Evolutionary conservation across 1,284 basidiomycete species (phyloP), one percentile per base, ranked within the genome.

Genomic region (Athelia psychrophila): DNA sequence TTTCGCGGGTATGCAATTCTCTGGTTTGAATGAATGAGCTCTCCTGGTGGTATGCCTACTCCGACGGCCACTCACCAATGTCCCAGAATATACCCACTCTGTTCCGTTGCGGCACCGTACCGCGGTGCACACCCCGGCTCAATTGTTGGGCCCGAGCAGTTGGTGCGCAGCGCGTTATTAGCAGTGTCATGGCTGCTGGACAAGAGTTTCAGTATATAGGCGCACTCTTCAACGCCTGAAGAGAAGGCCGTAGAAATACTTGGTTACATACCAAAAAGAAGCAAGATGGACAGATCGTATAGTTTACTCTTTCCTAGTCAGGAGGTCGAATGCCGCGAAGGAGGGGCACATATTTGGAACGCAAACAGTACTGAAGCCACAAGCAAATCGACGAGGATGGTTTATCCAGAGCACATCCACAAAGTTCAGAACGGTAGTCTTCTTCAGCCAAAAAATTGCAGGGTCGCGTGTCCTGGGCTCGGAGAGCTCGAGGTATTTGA

Each of bases 1-100:
- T 19, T 58, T 65, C 8, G 73, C 65, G 2, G 80, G 72, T 2
- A 75, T 66, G 27, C 79, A 81, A 51, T 83, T 84, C 59, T 84
- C 82, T 77, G 54, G 27, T 13, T 5, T 5, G 27, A 30, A 13
- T 13, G 27, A 30, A 13, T 55, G 16, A n/a, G 23, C 16, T 8
- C n/a, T 42, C 8, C 6, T 20, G 48, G 18, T 16, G n/a, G n/a
- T n/a, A n/a, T n/a, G n/a, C n/a, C 23, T 6, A 44, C 30, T n/a
- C 38, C 38, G n/a, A 6, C 20, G 6, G n/a, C 4, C 9, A 52
- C 50, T 44, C 40, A 67, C 68, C 69, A 52, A 65, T 69, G 47
- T 71, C 69, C 69, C 67, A 68, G 50, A 68, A 70, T 22, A 68
- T 62, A 13, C 62, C 64, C 33, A 68, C 63, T 33, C 22, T n/a